Percentiles rank a stretch among this genome's conserved stretches.
Conservation (phyloP, 1,284 basidiomycete genomes). For the Heterobasidion annosum region DNA sequence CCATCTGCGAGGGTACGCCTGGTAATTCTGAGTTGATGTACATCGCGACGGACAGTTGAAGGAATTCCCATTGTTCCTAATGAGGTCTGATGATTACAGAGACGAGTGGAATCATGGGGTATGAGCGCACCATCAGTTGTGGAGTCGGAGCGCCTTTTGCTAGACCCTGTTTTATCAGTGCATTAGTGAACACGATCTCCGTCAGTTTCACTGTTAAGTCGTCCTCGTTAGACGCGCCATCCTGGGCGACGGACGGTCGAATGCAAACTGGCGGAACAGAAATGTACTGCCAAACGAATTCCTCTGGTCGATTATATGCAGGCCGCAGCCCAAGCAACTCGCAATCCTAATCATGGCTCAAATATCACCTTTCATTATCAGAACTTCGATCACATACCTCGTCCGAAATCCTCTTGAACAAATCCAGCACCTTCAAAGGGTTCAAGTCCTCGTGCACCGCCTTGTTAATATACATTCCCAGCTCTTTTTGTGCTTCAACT, state of each 20-base stretch:
- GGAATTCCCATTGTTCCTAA: slow-evolving; percentile 97
- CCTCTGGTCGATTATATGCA: slow-evolving; percentile 86
- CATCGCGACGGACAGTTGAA: slow-evolving; percentile 92
- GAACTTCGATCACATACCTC: slow-evolving; percentile 46
- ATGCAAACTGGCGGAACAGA: slow-evolving; percentile 98
- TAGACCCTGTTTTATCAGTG: slow-evolving; percentile 86
- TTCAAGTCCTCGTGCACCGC: slow-evolving; percentile 92
- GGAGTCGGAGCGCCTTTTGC: slow-evolving; percentile 83
- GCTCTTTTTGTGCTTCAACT: slow-evolving; percentile 81
- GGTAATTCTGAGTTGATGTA: slow-evolving; percentile 99
- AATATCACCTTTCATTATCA: background rate
- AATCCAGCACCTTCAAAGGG: slow-evolving; percentile 86
- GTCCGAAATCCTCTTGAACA: slow-evolving; percentile 90
- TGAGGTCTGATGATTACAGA: slow-evolving; percentile 3
- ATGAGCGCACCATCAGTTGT: slow-evolving; percentile 70
- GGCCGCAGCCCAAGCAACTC: slow-evolving; percentile 92
- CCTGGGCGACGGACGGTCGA: slow-evolving; percentile 94
- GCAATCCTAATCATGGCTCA: slow-evolving; percentile 60
- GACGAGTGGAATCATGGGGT: slow-evolving; percentile 3
- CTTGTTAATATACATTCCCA: slow-evolving; percentile 81
- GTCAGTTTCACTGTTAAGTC: slow-evolving; percentile 97
- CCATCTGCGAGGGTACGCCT: slow-evolving; percentile 78
- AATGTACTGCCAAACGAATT: slow-evolving; percentile 99
- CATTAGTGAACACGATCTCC: slow-evolving; percentile 95
- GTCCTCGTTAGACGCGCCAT: slow-evolving; percentile 96